A percentile compares a stretch with the other conserved stretches of the same genome.
phyloP scores from a whole-genome alignment of 768 basidiomycete species.

The Rhizopogon roseolus region DNA sequence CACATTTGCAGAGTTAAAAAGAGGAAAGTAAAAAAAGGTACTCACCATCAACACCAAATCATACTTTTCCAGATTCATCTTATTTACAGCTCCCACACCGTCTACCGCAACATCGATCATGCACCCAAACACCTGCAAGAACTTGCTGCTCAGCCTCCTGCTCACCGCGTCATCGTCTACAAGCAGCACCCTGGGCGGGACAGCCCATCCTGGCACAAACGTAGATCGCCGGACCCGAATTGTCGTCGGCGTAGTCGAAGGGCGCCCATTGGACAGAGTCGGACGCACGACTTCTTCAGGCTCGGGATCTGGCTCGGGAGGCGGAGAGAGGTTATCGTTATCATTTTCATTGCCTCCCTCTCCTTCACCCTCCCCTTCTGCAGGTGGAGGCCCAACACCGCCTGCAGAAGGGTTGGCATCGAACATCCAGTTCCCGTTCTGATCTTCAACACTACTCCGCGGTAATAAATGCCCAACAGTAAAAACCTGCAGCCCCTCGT shows the following conservation, averaged over 20 bases:
- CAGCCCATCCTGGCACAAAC: slow-evolving; percentile 87
- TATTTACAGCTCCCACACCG: slow-evolving; percentile 86
- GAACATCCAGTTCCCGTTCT: slow-evolving; percentile 59
- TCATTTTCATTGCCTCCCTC: slow-evolving; percentile 15
- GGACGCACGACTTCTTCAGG: slow-evolving; percentile 38
- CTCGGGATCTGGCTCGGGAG: slow-evolving; percentile 18
- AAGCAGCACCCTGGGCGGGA: slow-evolving; percentile 84
- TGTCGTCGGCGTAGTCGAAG: slow-evolving; percentile 11
- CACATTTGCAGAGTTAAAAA: not conserved
- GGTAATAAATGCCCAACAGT: slow-evolving; percentile 77
- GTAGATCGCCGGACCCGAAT: slow-evolving; percentile 70
- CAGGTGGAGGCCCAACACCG: slow-evolving; percentile 7
- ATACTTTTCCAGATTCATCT: slow-evolving; percentile 96
- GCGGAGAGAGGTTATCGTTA: slow-evolving; percentile 9
- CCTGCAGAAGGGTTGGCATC: slow-evolving; percentile 26
- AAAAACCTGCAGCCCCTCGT: slow-evolving; percentile 74
- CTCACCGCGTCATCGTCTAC: slow-evolving; percentile 97
- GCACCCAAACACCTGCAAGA: slow-evolving; percentile 93
- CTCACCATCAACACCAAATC: slow-evolving; percentile 92
- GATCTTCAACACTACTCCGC: slow-evolving; percentile 42
- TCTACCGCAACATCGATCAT: slow-evolving; percentile 93
- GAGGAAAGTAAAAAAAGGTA: slow-evolving; percentile 6
- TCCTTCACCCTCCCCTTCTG: slow-evolving; percentile 16
- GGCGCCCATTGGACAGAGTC: slow-evolving; percentile 23
- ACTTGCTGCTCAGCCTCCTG: slow-evolving; percentile 83